Evolutionary conservation across 164 flowering plant species (phyloP).

Genomic region (Pachysandra terminalis): DNA sequence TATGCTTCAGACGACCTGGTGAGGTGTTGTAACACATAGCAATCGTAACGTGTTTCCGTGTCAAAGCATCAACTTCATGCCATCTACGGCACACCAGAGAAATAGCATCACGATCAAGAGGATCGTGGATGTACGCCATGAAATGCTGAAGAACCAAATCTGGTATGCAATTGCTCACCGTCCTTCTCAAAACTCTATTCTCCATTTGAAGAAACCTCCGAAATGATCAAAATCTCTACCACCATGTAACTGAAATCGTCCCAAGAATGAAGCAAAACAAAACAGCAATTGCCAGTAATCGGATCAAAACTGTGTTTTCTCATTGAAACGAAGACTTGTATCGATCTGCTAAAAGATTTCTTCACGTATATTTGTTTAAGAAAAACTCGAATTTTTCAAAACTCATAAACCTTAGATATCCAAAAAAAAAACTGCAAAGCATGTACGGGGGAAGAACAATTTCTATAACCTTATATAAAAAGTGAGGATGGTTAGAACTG

Average conservation of each 20-base stretch:
- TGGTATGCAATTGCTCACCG: conserved; percentile 30
- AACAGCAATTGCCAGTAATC: too few relatives aligned
- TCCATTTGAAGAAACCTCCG: conserved; percentile 19
- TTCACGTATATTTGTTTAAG: not conserved
- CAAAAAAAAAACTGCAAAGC: not conserved
- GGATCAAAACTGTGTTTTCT: not conserved
- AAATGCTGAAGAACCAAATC: conserved; percentile 59
- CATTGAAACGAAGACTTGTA: too few relatives aligned
- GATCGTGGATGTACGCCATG: conserved; percentile 59
- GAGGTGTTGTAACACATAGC: conserved; percentile 80
- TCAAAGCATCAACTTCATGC: conserved; percentile 65
- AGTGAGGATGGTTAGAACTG: too few relatives aligned
- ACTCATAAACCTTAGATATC: not conserved
- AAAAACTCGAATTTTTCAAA: not conserved
- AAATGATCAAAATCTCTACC: not conserved
- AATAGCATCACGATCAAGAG: conserved; percentile 65
- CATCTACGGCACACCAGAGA: conserved; percentile 80
- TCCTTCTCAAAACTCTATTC: conserved; percentile 20
- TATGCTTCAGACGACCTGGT: conserved; percentile 49
- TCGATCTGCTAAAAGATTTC: not conserved
- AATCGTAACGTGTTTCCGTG: conserved; percentile 79
- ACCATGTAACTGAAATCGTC: too few relatives aligned
- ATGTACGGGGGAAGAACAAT: not conserved
- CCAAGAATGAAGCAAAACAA: too few relatives aligned
- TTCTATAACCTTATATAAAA: too few relatives aligned